These are phyloP conservation scores for Fusarium sp. DNA, from an alignment of 2,329 filamentous ascomycete species.

Conservation along the genomic window DNA sequence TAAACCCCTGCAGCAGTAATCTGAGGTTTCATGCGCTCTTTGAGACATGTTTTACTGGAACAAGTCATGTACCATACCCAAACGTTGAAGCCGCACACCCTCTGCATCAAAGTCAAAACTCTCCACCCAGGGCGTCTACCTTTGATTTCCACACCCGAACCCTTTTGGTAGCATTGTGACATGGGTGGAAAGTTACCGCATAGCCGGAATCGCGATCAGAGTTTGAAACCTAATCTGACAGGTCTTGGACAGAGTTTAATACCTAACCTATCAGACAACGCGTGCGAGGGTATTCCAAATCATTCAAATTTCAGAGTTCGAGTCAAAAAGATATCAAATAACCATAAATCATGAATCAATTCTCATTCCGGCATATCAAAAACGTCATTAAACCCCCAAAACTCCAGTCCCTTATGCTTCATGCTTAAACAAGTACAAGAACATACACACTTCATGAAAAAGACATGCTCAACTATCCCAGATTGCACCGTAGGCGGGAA, in stretches of 20 bases:
- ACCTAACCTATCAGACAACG: background rate
- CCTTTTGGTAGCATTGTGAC: background rate
- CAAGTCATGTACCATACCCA: background rate
- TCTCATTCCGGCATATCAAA: background rate
- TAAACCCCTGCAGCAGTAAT: background rate
- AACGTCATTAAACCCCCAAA: background rate
- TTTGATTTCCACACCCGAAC: background rate
- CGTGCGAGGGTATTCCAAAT: background rate
- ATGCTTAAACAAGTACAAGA: background rate
- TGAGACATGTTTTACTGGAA: background rate
- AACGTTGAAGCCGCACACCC: background rate
- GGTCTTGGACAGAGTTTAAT: background rate
- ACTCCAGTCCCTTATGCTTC: background rate
- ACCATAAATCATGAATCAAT: background rate
- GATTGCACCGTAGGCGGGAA: conserved; percentile 75
- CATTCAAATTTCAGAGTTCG: background rate
- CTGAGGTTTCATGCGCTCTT: background rate
- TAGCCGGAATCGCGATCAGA: background rate
- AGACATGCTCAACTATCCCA: conserved; percentile 62
- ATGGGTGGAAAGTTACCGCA: background rate
- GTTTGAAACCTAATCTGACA: background rate
- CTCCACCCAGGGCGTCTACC: background rate
- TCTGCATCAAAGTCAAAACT: background rate
- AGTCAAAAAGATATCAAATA: background rate
- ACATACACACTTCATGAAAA: conserved; percentile 1